Base-by-base conservation (phyloP, 495 filamentous ascomycete genomes). In the Eremomyces bilateralis region DNA sequence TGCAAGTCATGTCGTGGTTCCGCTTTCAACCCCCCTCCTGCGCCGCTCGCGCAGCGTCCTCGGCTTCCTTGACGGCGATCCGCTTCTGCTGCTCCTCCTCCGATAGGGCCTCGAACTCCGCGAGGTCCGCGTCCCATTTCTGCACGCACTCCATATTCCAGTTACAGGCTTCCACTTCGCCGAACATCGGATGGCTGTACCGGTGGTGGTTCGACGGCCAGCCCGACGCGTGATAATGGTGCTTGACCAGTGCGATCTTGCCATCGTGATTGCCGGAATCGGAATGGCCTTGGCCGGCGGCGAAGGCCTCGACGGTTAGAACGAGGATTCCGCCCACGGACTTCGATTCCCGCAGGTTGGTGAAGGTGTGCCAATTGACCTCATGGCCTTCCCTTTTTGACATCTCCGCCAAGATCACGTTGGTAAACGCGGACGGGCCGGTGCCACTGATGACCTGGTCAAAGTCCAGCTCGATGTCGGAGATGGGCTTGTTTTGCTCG, bases 371-470 rank as follows among this genome's bases (percentile, higher is more conserved):
- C 67, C 69, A 72, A 19, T 50, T 56, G 31, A 71, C 51, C 15
- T 43, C 31, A 15, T 44, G 36, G 29, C 57, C 58, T n/a, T 42
- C 11, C 36, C 46, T 24, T 29, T 36, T 20, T 15, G 60, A 60
- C 62, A 71, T 71, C 38, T 75, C 65, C n/a, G 53, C 57, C 19
- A 77, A 37, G 20, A 76, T 60, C 12, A 66, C 65, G 10, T 53
- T 48, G 29, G 69, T 73, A 42, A 76, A 77, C 15, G 72, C 71
- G 4, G 69, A 70, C 0, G 72, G 72, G 4, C 71, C 72, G 1
- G 72, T 77, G 27, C 69, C 67, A 47, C 55, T 66, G 36, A 77
- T 70, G 30, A 77, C 69, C 42, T 77, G 63, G 44, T 76, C 67
- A 38, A 75, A 76, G 44, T 71, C 64, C 6, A 74, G 60, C 42